Evolutionary conservation across 768 basidiomycete genomes (phyloP), one percentile per base, ranked within the genome.

Genomic region (Amanita jacksonii): DNA sequence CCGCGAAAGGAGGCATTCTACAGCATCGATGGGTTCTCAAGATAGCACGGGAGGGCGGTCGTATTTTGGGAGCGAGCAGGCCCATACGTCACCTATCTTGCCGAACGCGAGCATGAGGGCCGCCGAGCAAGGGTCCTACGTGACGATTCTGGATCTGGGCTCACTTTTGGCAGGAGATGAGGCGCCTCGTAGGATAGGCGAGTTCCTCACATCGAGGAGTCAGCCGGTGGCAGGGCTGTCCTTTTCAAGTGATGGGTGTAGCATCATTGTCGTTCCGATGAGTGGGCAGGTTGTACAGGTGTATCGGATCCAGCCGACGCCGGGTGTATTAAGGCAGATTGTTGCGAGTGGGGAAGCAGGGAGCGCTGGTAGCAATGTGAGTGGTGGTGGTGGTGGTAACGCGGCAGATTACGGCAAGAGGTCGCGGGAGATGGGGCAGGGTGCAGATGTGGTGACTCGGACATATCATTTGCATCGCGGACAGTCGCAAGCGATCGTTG

Each of bases 391-490:
- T 27, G 40, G 30, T n/a, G 12, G 13, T 13, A 4, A 15, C 16
- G 18, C 31, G 24, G 46, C 31, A 24, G 30, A 23, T 32, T 23
- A 27, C 48, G 44, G n/a, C 36, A 18, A 12, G 35, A 27, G 24
- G 33, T 30, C 15, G 41, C 10, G 22, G 41, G 19, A 28, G 42
- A n/a, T 13, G 27, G 3, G 20, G 33, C 38, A 3, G 39, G 18
- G 38, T 25, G 4, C 22, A 27, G 39, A 44, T 49, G 43, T 56
- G 10, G 66, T 72, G 6, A 72, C 68, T 62, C 80, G 81, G 49
- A 47, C 82, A 45, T 90, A 90, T 49, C 74, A 77, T 48, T 63
- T 91, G 16, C 67, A 72, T 34, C 67, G 86, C n/a, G 87, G 87
- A 4, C 65, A 74, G 19, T 86, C 85, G n/a, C 67, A 69, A 2